Evolutionary conservation across 257 asterid genomes (phyloP), one percentile per base, ranked within the genome.

Genomic region (Ilex asprella): DNA sequence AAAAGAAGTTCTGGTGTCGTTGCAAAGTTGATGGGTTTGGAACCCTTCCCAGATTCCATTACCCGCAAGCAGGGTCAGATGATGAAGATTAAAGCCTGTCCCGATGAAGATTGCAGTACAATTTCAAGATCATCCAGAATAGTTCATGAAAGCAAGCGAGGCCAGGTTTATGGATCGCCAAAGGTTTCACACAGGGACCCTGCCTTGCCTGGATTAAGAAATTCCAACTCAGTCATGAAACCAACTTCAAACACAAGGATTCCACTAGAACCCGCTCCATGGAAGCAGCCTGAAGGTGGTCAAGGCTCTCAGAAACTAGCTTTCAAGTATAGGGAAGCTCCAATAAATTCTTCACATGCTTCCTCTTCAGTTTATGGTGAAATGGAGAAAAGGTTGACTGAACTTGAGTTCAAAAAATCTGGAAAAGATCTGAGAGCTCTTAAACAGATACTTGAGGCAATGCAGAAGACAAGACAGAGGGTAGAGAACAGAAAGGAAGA

Each of bases 11-110:
- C 99, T 16, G 79, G 78, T 61, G 73, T 93, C 5, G 85, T 93
- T 13, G 95, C 92, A 30, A 93, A 83, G 90, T 83, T 93, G 30
- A 93, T 93, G 99, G 99, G 99, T 8, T 76, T 93, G 85, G 95
- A 87, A 50, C 70, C 69, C 41, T 78, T 86, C 58, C 86, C 96
- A 57, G 86, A 79, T 60, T 16, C 70, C 66, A 56, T 29, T 61
- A 62, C 84, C 76, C 12, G 67, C 16, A 57, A 72, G 12, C 82
- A 75, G 67, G 73, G 58, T 29, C 73, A 69, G 62, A 72, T 67
- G 58, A 76, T 67, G 50, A 71, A 73, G 49, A 63, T 39, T 39
- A 75, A 71, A 43, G 47, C 78, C 39, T 51, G 49, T 55, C 30
- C 68, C 13, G 70, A 67, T 70, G 76, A 74, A 66, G 86, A 70